phyloP scores from a whole-genome alignment of 768 basidiomycete species.

The Termitomyces sp. region DNA sequence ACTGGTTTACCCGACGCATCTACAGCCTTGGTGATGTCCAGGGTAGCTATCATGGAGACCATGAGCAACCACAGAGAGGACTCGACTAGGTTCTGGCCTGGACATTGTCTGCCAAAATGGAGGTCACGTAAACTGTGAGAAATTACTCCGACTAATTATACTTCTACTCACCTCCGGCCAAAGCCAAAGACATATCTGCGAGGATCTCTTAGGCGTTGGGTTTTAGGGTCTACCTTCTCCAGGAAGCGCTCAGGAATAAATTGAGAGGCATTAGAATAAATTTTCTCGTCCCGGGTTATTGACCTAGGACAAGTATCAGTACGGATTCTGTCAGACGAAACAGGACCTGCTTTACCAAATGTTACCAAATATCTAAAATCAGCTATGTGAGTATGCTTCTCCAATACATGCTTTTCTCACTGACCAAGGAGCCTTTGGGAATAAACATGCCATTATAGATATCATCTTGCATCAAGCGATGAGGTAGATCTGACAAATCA shows the following conservation, averaged over 20 bases:
- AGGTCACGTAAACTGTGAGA: not conserved
- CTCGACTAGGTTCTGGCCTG: constrained; percentile 59
- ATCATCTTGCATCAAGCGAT: constrained; percentile 61
- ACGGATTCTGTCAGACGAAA: not conserved
- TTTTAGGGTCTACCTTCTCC: constrained; percentile 21
- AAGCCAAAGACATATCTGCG: constrained; percentile 33
- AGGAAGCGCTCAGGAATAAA: constrained; percentile 55
- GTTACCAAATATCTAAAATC: constrained; percentile 44
- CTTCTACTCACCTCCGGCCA: constrained; percentile 29
- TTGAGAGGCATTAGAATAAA: constrained; percentile 42
- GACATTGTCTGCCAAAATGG: constrained; percentile 42
- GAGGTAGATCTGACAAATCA: constrained; percentile 46
- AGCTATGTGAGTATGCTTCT: constrained; percentile 4
- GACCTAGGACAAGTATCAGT: constrained; percentile 27
- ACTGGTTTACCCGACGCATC: constrained; percentile 41
- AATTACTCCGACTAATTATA: not conserved
- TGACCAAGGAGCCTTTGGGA: constrained; percentile 56
- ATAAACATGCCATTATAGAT: constrained; percentile 52
- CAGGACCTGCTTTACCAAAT: constrained; percentile 38
- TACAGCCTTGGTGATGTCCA: constrained; percentile 46
- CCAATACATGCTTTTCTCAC: constrained; percentile 8
- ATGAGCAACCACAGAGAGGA: constrained; percentile 56
- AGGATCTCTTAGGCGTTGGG: constrained; percentile 22
- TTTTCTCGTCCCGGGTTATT: constrained; percentile 40
- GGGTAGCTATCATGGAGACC: constrained; percentile 48